Evolutionary conservation across 345 rosid species (phyloP), one percentile per base, ranked within the genome.

Genomic region (Hypericum perforatum): DNA sequence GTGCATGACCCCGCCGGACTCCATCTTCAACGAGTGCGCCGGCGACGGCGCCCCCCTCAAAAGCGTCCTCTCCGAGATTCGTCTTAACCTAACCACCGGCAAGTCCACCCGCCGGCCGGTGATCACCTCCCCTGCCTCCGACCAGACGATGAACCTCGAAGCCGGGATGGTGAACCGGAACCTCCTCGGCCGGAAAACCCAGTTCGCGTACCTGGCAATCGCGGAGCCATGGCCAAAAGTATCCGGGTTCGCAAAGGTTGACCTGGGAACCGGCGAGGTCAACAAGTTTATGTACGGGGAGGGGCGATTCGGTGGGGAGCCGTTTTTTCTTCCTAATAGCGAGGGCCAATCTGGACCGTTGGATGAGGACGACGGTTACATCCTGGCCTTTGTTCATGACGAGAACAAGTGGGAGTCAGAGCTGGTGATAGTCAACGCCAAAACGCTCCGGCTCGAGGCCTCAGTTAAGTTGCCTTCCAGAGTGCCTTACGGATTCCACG

Each of bases 221-320:
- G 85, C 88, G 0, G 91, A 88, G 14, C 94, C 94, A 0, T 84
- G 91, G 90, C 94, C 96, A 0, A 88, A 58, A 66, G 73, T 80
- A 43, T 38, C 63, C 3, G 96, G 96, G 7, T 61, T 88, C 1
- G 94, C 84, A 0, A 80, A 76, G 60, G 86, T 88, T 7, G 84
- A 88, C 63, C 39, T 82, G 9, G 65, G 50, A 54, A 77, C 45
- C 0, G 72, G 77, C 0, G 45, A 69, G 45, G 81, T 72, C 53
- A 58, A 51, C 0, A 41, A 68, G 41, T 78, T 70, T 39, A 54
- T 65, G 53, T 85, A 82, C 40, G 89, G 94, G 3, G 56, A 38
- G 8, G 53, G 64, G 11, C 65, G 80, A 49, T 88, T 57, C 41
- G 96, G 94, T 0, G 94, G 94, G 0, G 94, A 88, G 73, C 85